These are phyloP conservation scores for Eucalyptus leucophloia DNA, from an alignment of 345 rosid genomes.

Conservation along the genomic window DNA sequence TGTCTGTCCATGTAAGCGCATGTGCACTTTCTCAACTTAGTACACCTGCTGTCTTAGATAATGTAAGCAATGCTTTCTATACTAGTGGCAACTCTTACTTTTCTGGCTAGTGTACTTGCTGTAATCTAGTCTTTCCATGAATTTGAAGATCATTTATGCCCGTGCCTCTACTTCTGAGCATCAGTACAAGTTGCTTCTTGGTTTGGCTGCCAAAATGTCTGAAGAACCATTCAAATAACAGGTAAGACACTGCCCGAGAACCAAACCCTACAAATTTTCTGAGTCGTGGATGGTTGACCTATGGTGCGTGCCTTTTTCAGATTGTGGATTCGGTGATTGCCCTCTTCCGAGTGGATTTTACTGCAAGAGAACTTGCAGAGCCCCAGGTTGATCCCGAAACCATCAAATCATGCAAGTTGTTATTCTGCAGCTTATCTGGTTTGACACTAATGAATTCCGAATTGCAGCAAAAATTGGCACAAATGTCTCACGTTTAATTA, in stretches of 20 bases:
- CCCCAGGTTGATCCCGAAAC: constrained; percentile 41
- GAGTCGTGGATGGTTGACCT: neutral
- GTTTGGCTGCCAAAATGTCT: constrained; percentile 52
- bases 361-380: constrained; percentile 89
- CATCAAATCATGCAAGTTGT: neutral
- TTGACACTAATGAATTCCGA: neutral
- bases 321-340: constrained; percentile 87
- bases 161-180: constrained; percentile 87
- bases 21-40: constrained; percentile 5
- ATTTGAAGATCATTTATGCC: constrained; percentile 74
- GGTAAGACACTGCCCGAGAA: constrained; percentile 13
- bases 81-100: neutral
- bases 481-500: constrained; percentile 72
- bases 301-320: constrained; percentile 15
- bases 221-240: constrained; percentile 70
- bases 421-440: neutral
- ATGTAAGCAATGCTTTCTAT: constrained; percentile 23
- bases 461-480: constrained; percentile 88
- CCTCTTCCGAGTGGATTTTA: constrained; percentile 79
- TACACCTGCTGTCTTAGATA: constrained; percentile 64
- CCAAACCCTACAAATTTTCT: neutral
- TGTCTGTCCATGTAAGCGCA: neutral
- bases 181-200: constrained; percentile 82
- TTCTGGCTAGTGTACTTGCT: neutral
- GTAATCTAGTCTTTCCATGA: neutral